Percentiles rank a stretch among this genome's conserved stretches.
Conservation (phyloP, 1,139 yeast species). For the Candida albicans region DNA sequence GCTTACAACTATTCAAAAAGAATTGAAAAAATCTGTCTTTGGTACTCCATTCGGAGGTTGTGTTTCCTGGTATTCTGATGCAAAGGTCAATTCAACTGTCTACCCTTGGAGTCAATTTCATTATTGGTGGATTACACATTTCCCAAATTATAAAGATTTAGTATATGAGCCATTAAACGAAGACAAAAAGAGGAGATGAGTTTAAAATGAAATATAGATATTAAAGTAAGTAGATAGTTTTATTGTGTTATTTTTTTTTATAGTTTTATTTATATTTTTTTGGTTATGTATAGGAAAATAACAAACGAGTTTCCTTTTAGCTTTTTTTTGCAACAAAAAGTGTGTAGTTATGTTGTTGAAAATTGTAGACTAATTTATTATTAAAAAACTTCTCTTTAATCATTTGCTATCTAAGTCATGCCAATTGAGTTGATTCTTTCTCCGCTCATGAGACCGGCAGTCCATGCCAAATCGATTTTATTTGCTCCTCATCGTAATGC, state of each 20-base stretch:
- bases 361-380: no score
- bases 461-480: constrained; percentile 52
- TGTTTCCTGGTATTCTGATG: constrained; percentile 39
- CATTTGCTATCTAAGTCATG: constrained; percentile 32
- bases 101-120: constrained; percentile 42
- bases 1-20: constrained; percentile 30
- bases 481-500: constrained; percentile 60
- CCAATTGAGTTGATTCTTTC: constrained; percentile 59
- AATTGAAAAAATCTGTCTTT: constrained; percentile 32
- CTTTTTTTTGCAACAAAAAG: neutral
- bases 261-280: no score
- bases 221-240: no score
- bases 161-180: constrained; percentile 10
- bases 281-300: neutral
- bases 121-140: constrained; percentile 31
- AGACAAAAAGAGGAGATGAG: neutral
- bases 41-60: constrained; percentile 48
- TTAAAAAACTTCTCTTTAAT: neutral
- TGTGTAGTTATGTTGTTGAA: no score
- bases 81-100: constrained; percentile 32
- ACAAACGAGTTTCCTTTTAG: neutral
- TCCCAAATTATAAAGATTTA: constrained; percentile 32
- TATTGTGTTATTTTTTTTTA: no score
- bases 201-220: no score
- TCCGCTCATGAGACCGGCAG: constrained; percentile 61